Evolutionary conservation across 2,329 filamentous ascomycete species (phyloP).

Genomic region (Alternaria viburni): DNA sequence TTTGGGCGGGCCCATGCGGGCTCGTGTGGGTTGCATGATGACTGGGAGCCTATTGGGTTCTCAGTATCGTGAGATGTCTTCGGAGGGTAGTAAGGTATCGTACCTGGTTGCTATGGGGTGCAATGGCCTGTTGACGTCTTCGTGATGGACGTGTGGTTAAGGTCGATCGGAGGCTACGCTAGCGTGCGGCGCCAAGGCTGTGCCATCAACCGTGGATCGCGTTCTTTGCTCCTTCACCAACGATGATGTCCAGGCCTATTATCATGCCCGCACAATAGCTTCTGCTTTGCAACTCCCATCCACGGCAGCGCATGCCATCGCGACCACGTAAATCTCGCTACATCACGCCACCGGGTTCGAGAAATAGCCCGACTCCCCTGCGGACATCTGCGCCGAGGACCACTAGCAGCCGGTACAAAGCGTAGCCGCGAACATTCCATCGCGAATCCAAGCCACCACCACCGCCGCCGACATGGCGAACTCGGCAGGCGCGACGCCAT

Average conservation of each 20-base stretch:
- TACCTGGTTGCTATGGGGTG: constrained; percentile 33
- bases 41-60: constrained; percentile 21
- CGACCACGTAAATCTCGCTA: constrained; percentile 10
- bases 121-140: constrained; percentile 41
- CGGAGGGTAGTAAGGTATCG: neutral
- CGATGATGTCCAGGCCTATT: constrained; percentile 9
- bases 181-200: constrained; percentile 25
- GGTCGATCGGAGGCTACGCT: constrained; percentile 23
- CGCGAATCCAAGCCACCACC: neutral
- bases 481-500: constrained; percentile 47
- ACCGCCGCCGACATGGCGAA: constrained; percentile 24
- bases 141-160: constrained; percentile 32
- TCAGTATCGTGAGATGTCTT: constrained; percentile 7
- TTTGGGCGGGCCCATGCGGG: constrained; percentile 47
- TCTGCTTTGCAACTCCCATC: constrained; percentile 12
- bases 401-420: constrained; percentile 18
- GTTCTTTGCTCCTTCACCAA: constrained; percentile 23
- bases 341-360: constrained; percentile 16
- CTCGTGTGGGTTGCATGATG: constrained; percentile 36
- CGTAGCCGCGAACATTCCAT: neutral
- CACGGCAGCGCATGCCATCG: constrained; percentile 31
- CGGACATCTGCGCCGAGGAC: constrained; percentile 16
- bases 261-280: constrained; percentile 25
- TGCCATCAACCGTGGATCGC: constrained; percentile 24
- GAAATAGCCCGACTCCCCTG: constrained; percentile 14